Base-by-base conservation (phyloP, 2,329 filamentous ascomycete species). In the Colletotrichum musicola region DNA sequence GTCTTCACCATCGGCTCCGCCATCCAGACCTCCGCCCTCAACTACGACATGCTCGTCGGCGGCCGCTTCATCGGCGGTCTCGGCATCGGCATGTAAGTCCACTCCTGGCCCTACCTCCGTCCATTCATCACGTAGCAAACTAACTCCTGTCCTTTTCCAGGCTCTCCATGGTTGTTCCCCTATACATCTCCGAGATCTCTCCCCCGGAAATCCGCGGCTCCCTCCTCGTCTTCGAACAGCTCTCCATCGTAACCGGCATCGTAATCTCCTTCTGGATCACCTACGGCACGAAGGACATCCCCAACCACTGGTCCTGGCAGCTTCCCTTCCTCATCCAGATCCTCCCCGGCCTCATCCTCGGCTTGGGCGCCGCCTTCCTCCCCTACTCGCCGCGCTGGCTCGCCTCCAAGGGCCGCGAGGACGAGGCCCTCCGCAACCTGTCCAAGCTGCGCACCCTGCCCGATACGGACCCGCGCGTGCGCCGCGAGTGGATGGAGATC, bases 11-110 rank as follows among this genome's bases (percentile, higher is more conserved):
- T 77, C 49, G 77, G 77, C 4, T 75, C 75, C 6, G 71, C 76
- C 4, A 72, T 80, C 9, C 77, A 79, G 64, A 74, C 76, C n/a
- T 75, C 75, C 22, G 75, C 77, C 13, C 68, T 75, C 14, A 75
- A 74, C 59, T 74, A 77, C 64, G 68, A 72, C 44, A 85, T 86
- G 83, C 74, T 86, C 12, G 84, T 86, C 42, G 75, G 80, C 9
- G 84, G 84, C 12, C 81, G 85, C 54, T 81, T 84, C 67, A 81
- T 86, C 66, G 84, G 83, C 5, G 85, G 85, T 2, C 55, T 85
- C 13, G 84, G 83, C 1, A 78, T 86, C 30, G 84, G 84, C 7
- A 76, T 83, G 14, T 68, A n/a, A 64, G 60, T 30, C 1, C 1
- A n/a, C 7, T 12, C 6, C 0, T 14, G 20, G 2, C 12, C 10